Evolutionary conservation across 306 rosid genomes (phyloP).

Genomic region (peach (Prunus persica)): DNA sequence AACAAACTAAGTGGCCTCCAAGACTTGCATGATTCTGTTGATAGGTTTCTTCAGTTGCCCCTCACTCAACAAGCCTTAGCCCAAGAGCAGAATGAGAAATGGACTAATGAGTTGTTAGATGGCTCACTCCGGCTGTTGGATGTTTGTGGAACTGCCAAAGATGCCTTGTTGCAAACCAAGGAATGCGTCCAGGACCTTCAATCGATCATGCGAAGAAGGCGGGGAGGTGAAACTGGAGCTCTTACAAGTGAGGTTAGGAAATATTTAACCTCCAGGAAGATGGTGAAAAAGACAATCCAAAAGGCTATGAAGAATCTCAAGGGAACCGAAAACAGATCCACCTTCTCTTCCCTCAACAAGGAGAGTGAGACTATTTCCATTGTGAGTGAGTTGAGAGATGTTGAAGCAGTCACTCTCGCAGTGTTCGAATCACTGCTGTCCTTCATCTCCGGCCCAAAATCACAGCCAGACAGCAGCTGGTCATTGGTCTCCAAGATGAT

Average conservation of each 20-base stretch:
- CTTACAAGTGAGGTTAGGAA: conserved; percentile 29
- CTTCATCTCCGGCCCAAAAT: conserved; percentile 25
- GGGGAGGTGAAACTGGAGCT: not conserved
- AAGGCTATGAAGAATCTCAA: conserved; percentile 19
- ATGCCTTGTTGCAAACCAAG: conserved; percentile 13
- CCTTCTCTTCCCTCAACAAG: not conserved
- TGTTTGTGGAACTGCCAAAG: conserved; percentile 9
- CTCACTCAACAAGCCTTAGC: conserved; percentile 29
- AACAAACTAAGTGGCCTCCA: conserved; percentile 34
- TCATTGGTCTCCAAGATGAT: conserved; percentile 24
- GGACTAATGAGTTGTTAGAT: conserved; percentile 34
- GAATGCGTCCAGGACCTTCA: conserved; percentile 35
- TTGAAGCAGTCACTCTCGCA: conserved; percentile 18
- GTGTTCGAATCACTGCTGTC: conserved; percentile 32
- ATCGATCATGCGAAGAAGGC: conserved; percentile 24
- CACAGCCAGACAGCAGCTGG: conserved; percentile 20
- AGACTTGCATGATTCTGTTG: conserved; percentile 35
- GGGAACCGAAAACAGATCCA: conserved; percentile 1
- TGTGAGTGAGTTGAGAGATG: conserved; percentile 28
- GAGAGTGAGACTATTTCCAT: conserved; percentile 1
- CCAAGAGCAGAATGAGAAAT: conserved; percentile 22
- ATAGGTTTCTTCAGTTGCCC: conserved; percentile 33
- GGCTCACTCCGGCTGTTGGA: conserved; percentile 40
- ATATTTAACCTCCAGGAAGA: conserved; percentile 36
- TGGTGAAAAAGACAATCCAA: conserved; percentile 26